Conservation (phyloP, 179 eudicot species). For the Nepenthes alata region DNA sequence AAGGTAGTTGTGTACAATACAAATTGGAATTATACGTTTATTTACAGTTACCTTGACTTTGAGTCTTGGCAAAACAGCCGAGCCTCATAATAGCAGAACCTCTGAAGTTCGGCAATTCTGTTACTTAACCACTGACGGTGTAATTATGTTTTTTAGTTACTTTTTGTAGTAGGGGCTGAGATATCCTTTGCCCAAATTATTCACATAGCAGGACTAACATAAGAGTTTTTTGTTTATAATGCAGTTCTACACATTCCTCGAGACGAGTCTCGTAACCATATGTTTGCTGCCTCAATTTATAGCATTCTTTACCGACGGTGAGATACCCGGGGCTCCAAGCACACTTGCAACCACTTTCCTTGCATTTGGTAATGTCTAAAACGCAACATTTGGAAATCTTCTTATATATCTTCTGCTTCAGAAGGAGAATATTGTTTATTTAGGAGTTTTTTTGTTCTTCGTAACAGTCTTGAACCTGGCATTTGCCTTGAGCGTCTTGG, state of each 20-base stretch:
- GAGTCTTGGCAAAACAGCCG: no score
- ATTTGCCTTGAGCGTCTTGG: conserved; percentile 77
- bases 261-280: conserved; percentile 64
- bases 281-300: conserved; percentile 69
- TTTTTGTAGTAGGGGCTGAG: no score
- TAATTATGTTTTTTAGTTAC: no score
- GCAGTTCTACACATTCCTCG: conserved; percentile 94
- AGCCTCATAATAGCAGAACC: no score
- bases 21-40: no score
- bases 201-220: neutral
- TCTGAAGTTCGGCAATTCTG: no score
- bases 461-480: conserved; percentile 63
- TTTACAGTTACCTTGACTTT: no score
- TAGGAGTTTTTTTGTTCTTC: conserved; percentile 5
- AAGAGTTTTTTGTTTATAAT: conserved; percentile 4
- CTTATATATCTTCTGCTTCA: neutral
- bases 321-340: conserved; percentile 80
- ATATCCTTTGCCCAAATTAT: neutral
- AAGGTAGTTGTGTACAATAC: no score
- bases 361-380: conserved; percentile 63
- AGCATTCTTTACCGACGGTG: conserved; percentile 82
- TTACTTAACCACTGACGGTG: no score
- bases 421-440: neutral
- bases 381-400: conserved; percentile 1
- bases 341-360: conserved; percentile 87